Evolutionary conservation across 345 rosid genomes (phyloP), one percentile per base, ranked within the genome.

Genomic region (Hibiscus syriacus): DNA sequence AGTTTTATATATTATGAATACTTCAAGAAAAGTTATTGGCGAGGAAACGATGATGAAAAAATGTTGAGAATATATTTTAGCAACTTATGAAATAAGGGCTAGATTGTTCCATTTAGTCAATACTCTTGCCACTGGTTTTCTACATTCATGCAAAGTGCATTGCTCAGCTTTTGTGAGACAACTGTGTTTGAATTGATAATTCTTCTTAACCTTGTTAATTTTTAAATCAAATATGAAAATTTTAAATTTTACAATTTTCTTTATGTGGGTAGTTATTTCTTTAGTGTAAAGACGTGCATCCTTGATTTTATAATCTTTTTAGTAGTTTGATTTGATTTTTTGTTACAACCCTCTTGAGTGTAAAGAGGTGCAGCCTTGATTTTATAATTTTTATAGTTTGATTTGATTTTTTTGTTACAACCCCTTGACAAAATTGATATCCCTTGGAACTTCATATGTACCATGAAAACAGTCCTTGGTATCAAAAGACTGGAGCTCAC

Each of bases 401-500:
- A 25, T 23, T 22, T 53, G 19, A 46, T 32, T 32, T 54, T 55
- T 55, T 6, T 6, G 36, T 6, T 17, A 26, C 6, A 13, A 55
- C 19, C 34, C 0, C 30, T 11, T 11, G 7, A 23, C 2, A 29
- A 17, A 57, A 23, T n/a, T 57, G 6, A 6, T 50, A 19, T 30
- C 6, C 7, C 62, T 8, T 57, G 22, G 11, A 26, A 65, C 23
- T n/a, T 27, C 13, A 4, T 5, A 1, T 17, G 25, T 16, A 10
- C 26, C 55, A 46, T 46, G 39, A 64, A 3, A 45, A n/a, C 57
- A 65, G 14, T 25, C 17, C 39, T 49, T 7, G 9, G 4, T 45
- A 48, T 14, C 17, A 9, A 14, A 36, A 0, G 22, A 55, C 9
- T 19, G 55, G 4, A 64, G 73, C 75, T 72, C 72, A 86, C 98